Percentiles rank a stretch among this genome's conserved stretches.
Evolutionary conservation across 306 rosid genomes (phyloP).

Genomic region (Cucumis cinereus): DNA sequence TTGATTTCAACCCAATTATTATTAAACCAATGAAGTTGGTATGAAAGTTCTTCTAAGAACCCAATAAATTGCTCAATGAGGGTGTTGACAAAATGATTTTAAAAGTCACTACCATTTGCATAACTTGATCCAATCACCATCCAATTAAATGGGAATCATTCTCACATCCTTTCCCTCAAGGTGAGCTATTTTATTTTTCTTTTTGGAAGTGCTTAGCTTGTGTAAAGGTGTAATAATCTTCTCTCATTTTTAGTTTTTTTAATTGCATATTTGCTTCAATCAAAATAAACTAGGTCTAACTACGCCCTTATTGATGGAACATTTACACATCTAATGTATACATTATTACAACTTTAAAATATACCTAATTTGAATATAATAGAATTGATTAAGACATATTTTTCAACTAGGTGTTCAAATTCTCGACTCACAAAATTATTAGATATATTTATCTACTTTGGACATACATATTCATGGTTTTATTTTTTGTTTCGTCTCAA

Average conservation of each 20-base stretch:
- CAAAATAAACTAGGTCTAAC: background rate
- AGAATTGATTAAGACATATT: too few relatives aligned
- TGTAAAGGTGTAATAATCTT: background rate
- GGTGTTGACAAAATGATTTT: background rate
- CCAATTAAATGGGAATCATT: constrained; percentile 1
- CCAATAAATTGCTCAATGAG: background rate
- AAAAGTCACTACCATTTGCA: background rate
- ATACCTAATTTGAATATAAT: too few relatives aligned
- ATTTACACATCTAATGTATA: too few relatives aligned
- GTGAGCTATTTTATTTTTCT: background rate
- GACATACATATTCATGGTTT: too few relatives aligned
- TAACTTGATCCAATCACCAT: background rate
- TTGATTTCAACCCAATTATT: too few relatives aligned
- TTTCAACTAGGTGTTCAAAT: too few relatives aligned
- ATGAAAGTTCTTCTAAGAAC: too few relatives aligned
- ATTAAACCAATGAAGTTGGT: too few relatives aligned
- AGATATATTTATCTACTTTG: too few relatives aligned
- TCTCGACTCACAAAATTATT: too few relatives aligned
- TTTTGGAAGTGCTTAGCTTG: background rate
- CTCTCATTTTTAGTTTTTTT: background rate
- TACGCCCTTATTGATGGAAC: background rate
- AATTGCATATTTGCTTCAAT: background rate
- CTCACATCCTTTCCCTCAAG: background rate
- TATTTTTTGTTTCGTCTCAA: too few relatives aligned
- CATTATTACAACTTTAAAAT: too few relatives aligned